These are phyloP conservation scores for Russula vinacea DNA, from an alignment of 768 basidiomycete genomes.

Conservation along the genomic window DNA sequence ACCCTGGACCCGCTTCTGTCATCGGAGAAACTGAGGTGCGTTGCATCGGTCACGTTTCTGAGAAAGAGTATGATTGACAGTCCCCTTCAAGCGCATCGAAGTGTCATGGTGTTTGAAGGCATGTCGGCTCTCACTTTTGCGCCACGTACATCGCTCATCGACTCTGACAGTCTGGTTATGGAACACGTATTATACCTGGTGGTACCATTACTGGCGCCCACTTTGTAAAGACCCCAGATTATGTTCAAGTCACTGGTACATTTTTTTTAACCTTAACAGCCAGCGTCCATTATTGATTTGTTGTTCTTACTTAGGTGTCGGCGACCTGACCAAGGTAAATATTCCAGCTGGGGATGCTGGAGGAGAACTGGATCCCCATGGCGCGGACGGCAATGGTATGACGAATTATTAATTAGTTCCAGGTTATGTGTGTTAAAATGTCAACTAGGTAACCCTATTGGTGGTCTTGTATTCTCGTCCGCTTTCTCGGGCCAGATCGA, in stretches of 20 bases:
- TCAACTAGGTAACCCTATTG: slow-evolving; percentile 51
- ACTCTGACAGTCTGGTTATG: slow-evolving; percentile 48
- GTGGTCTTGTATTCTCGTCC: slow-evolving; percentile 68
- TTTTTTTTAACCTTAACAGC: neutral
- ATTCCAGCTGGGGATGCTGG: slow-evolving; percentile 56
- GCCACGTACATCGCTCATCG: neutral
- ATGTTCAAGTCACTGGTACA: slow-evolving; percentile 43
- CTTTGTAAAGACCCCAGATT: slow-evolving; percentile 71
- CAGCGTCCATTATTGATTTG: neutral
- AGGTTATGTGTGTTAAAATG: neutral
- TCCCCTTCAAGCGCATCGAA: slow-evolving; percentile 43
- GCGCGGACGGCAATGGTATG: slow-evolving; percentile 53
- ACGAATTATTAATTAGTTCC: neutral
- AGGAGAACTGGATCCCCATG: slow-evolving; percentile 71
- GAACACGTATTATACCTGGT: slow-evolving; percentile 66
- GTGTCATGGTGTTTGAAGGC: slow-evolving; percentile 56
- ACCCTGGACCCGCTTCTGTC: slow-evolving; percentile 48
- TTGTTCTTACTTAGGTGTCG: slow-evolving; percentile 44
- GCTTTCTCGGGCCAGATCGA: slow-evolving; percentile 54
- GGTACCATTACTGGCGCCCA: slow-evolving; percentile 67
- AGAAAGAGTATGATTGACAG: slow-evolving; percentile 38
- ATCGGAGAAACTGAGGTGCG: slow-evolving; percentile 63
- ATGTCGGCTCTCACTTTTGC: slow-evolving; percentile 19
- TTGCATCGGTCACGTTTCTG: slow-evolving; percentile 7
- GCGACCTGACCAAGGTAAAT: slow-evolving; percentile 64